A percentile compares a stretch with the other conserved stretches of the same genome.
These are phyloP conservation scores for Claviceps purpurea DNA, from an alignment of 2,329 filamentous ascomycete genomes.

Conservation along the genomic window DNA sequence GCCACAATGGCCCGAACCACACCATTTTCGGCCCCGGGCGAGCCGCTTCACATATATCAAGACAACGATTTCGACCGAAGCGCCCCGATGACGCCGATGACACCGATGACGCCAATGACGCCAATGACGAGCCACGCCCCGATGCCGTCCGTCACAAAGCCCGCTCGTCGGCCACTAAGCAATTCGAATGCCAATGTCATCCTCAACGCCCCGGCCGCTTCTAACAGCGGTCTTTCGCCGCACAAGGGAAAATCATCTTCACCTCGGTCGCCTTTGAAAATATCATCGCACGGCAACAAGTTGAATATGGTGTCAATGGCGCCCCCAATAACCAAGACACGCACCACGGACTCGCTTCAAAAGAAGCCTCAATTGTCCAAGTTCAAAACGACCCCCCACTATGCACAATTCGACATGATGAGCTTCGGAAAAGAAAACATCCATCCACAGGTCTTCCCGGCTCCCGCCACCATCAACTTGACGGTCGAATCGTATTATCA, in stretches of 20 bases:
- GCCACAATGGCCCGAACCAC: conserved; percentile 41
- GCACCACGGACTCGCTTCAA: conserved; percentile 51
- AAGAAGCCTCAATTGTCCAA: conserved; percentile 52
- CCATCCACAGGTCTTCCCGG: conserved; percentile 36
- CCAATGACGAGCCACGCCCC: conserved; percentile 36
- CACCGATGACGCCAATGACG: too few species aligned
- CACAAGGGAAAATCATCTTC: conserved; percentile 53
- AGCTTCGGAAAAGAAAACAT: conserved; percentile 43
- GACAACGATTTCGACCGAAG: conserved; percentile 35
- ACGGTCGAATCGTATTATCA: conserved; percentile 39
- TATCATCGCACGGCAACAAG: conserved; percentile 37
- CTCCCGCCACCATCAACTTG: conserved; percentile 32
- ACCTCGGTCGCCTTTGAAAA: conserved; percentile 44
- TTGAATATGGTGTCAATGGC: conserved; percentile 56
- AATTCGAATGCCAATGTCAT: conserved; percentile 47
- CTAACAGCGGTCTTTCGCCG: conserved; percentile 49
- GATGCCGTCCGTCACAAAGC: conserved; percentile 38
- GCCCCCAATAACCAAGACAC: conserved; percentile 41
- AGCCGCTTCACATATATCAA: conserved; percentile 38
- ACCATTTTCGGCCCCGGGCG: conserved; percentile 30
- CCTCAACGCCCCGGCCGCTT: conserved; percentile 47
- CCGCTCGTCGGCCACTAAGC: conserved; percentile 33
- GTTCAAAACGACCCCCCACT: conserved; percentile 44
- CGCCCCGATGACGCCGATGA: conserved; percentile 23
- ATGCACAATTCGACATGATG: conserved; percentile 31